Evolutionary conservation across 2,329 filamentous ascomycete genomes (phyloP).

Genomic region (Botrytis deweyae): DNA sequence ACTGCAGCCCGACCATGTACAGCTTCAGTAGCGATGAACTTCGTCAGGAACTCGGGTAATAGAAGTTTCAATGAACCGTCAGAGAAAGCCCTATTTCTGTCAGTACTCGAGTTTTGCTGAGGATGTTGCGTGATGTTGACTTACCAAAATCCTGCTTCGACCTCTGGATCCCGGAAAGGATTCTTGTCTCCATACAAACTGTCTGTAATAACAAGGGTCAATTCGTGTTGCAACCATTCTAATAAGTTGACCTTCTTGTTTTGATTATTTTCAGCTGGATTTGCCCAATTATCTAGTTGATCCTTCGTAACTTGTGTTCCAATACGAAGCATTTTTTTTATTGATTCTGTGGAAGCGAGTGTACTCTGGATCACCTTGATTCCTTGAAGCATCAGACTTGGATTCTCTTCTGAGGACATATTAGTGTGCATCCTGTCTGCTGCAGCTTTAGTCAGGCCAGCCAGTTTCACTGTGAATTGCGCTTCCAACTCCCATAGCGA

Average conservation of each 20-base stretch:
- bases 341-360: not conserved
- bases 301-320: not conserved
- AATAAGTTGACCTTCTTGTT: not conserved
- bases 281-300: not conserved
- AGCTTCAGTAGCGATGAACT: not conserved
- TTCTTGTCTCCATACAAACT: slow-evolving; percentile 15
- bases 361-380: slow-evolving; percentile 9
- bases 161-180: slow-evolving; percentile 12
- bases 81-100: slow-evolving; percentile 11
- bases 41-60: not conserved
- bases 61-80: slow-evolving; percentile 9
- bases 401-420: not conserved
- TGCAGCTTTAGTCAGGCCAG: not conserved
- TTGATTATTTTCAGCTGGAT: not conserved
- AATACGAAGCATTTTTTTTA: slow-evolving; percentile 3
- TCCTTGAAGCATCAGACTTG: slow-evolving; percentile 10
- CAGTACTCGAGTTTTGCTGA: not conserved
- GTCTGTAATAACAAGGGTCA: slow-evolving; percentile 13
- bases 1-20: slow-evolving; percentile 4
- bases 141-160: slow-evolving; percentile 20
- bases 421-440: not conserved
- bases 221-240: slow-evolving; percentile 14
- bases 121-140: not conserved
- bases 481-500: slow-evolving; percentile 17
- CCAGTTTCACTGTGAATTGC: slow-evolving; percentile 1